phyloP scores from a whole-genome alignment of 2,329 filamentous ascomycete genomes.

The Aspergillus floridensis region DNA sequence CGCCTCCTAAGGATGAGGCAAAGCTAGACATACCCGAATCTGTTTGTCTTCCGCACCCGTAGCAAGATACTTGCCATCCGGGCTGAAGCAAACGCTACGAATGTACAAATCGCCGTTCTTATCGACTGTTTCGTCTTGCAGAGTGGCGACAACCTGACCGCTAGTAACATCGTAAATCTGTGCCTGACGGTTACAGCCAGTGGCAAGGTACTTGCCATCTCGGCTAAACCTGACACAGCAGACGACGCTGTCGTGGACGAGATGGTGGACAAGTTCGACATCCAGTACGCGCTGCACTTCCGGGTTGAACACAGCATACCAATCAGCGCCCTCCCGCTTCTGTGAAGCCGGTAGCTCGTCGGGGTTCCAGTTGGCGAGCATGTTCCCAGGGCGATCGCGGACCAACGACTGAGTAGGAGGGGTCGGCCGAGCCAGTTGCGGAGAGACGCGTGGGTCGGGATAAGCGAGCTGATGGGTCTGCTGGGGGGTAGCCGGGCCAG shows the following conservation, averaged over 20 bases:
- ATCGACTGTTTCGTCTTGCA: slow-evolving; percentile 85
- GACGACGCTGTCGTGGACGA: slow-evolving; percentile 92
- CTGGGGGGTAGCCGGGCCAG: slow-evolving; percentile 79
- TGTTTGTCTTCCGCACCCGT: slow-evolving; percentile 97
- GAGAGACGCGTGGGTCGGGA: slow-evolving; percentile 76
- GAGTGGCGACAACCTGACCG: slow-evolving; percentile 81
- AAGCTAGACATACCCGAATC: slow-evolving; percentile 67
- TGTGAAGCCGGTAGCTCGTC: slow-evolving; percentile 80
- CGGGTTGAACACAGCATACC: slow-evolving; percentile 97
- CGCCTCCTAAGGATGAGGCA: background rate
- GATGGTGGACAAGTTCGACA: slow-evolving; percentile 88
- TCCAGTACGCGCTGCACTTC: slow-evolving; percentile 84
- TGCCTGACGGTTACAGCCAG: slow-evolving; percentile 97
- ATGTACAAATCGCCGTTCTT: slow-evolving; percentile 94
- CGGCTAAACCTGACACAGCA: slow-evolving; percentile 97
- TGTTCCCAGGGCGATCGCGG: slow-evolving; percentile 59
- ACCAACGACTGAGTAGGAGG: slow-evolving; percentile 56
- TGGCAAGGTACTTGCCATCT: slow-evolving; percentile 93
- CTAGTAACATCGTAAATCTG: slow-evolving; percentile 94
- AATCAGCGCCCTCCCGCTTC: slow-evolving; percentile 87
- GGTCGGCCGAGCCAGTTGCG: slow-evolving; percentile 82
- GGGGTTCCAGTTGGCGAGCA: slow-evolving; percentile 80
- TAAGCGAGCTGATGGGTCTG: slow-evolving; percentile 86
- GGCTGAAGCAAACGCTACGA: slow-evolving; percentile 96
- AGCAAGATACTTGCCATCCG: slow-evolving; percentile 87